These are phyloP conservation scores for Candida ulmi DNA, from an alignment of 805 yeast species.

Conservation along the genomic window DNA sequence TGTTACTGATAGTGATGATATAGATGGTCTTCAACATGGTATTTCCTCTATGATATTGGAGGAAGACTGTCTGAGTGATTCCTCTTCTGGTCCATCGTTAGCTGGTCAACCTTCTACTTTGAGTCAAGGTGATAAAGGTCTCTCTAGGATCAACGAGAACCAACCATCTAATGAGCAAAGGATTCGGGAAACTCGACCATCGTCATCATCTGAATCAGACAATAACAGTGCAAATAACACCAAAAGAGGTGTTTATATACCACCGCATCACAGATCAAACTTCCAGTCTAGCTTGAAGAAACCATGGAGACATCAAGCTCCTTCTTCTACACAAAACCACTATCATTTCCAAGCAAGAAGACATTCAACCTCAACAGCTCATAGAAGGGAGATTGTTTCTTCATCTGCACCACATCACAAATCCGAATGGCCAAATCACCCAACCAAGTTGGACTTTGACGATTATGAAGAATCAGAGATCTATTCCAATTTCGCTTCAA, in stretches of 20 bases:
- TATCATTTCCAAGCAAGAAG: constrained; percentile 11
- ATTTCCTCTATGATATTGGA: constrained; percentile 8
- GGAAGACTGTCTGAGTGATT: constrained; percentile 14
- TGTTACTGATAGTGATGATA: neutral
- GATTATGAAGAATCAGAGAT: constrained; percentile 18
- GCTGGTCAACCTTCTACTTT: constrained; percentile 1
- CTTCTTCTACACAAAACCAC: constrained; percentile 1
- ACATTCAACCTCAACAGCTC: constrained; percentile 8
- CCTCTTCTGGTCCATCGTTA: constrained; percentile 23
- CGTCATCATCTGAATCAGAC: constrained; percentile 8
- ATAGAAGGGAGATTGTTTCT: constrained; percentile 18
- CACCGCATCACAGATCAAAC: constrained; percentile 49
- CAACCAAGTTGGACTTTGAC: constrained; percentile 10
- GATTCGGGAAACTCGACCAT: neutral
- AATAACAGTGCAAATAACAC: constrained; percentile 1
- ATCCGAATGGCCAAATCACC: constrained; percentile 27
- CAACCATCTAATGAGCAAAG: neutral
- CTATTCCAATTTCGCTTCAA: constrained; percentile 15
- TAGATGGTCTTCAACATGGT: neutral
- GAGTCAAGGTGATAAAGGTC: too few species aligned
- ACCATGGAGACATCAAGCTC: constrained; percentile 5
- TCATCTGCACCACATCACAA: constrained; percentile 32
- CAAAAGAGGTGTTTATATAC: constrained; percentile 31
- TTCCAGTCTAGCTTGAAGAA: constrained; percentile 15
- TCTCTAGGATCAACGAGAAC: constrained; percentile 7